Evolutionary conservation across 495 filamentous ascomycete genomes (phyloP), one percentile per base, ranked within the genome.

Genomic region (Delitschia confertaspora): DNA sequence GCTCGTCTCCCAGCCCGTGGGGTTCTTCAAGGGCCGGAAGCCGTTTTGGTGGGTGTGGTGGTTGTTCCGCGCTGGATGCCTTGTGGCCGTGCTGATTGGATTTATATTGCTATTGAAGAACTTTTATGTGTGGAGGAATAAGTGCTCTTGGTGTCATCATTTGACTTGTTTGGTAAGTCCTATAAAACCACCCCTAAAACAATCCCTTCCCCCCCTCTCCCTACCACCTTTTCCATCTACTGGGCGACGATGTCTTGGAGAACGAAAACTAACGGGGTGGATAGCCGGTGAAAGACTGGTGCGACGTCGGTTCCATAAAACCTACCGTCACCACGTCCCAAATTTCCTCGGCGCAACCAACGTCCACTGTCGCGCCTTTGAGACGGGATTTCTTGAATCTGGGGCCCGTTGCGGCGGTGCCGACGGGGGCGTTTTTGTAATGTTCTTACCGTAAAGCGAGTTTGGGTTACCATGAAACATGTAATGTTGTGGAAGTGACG

Each of bases 41-140:
- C 82, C 85, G 18, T 65, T 93, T 1, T 98, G 91, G 91, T 98
- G 91, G 91, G 82, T 67, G 7, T 98, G 93, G 88, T 98, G 91
- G 91, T 63, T 95, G 17, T 73, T 95, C 10, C 72, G 91, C 7
- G 83, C 76, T 6, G 86, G 72, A 5, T 82, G 82, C n/a, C 64
- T 96, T 40, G 74, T 93, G 6, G 75, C 76, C 10, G 79, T 87
- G 2, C 60, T 91, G 3, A 69, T 93, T 37, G 79, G 79, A 3
- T 91, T 95, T 55, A 85, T 95, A 52, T 60, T 93, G 27, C 66
- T 96, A 32, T 64, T 95, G 30, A 75, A 84, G 40, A 85, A 95
- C 64, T 98, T 98, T 60, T 96, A 95, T 64, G 78, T 73, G 44
- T 77, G 80, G 53, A 71, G 72, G 42, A 79, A 72, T 8, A 69